Percentiles rank a stretch among this genome's conserved stretches.
These are phyloP conservation scores for Somion occarium DNA, from an alignment of 1,284 basidiomycete species.

Conservation along the genomic window DNA sequence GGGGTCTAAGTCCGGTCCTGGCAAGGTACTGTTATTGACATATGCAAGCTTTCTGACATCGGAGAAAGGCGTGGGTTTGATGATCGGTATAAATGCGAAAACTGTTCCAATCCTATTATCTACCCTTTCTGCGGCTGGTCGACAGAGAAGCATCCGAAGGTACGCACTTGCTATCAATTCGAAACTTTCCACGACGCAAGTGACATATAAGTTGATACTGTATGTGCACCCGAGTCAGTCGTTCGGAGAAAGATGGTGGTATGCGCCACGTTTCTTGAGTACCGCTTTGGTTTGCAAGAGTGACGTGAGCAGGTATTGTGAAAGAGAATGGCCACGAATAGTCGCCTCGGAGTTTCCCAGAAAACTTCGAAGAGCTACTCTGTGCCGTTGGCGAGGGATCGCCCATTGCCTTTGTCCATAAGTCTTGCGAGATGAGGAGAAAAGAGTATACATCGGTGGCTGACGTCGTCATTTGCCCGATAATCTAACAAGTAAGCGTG, in stretches of 20 bases:
- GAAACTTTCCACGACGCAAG: slow-evolving; percentile 25
- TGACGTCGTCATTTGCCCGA: slow-evolving; percentile 25
- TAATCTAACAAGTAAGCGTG: slow-evolving; percentile 12
- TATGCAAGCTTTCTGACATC: slow-evolving; percentile 42
- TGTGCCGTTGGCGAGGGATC: neutral
- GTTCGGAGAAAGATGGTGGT: slow-evolving; percentile 46
- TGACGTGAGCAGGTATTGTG: slow-evolving; percentile 33
- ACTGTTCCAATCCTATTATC: slow-evolving; percentile 15
- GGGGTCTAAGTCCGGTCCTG: slow-evolving; percentile 43
- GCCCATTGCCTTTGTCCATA: slow-evolving; percentile 16
- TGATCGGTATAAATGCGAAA: slow-evolving; percentile 38
- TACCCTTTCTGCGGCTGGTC: neutral
- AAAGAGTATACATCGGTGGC: slow-evolving; percentile 37
- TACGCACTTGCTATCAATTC: slow-evolving; percentile 21
- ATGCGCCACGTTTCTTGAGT: slow-evolving; percentile 24
- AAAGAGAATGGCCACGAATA: slow-evolving; percentile 44
- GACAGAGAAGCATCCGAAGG: neutral
- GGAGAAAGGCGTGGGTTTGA: slow-evolving; percentile 39
- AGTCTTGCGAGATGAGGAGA: slow-evolving; percentile 36
- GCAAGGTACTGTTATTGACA: slow-evolving; percentile 34
- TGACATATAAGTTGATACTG: slow-evolving; percentile 47
- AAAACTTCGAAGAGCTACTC: slow-evolving; percentile 8
- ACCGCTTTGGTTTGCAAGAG: slow-evolving; percentile 7
- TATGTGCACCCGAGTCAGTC: slow-evolving; percentile 43
- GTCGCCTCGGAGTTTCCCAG: slow-evolving; percentile 40